Conservation (phyloP, 2,329 filamentous ascomycete genomes). For the Trichoderma oligosporum region DNA sequence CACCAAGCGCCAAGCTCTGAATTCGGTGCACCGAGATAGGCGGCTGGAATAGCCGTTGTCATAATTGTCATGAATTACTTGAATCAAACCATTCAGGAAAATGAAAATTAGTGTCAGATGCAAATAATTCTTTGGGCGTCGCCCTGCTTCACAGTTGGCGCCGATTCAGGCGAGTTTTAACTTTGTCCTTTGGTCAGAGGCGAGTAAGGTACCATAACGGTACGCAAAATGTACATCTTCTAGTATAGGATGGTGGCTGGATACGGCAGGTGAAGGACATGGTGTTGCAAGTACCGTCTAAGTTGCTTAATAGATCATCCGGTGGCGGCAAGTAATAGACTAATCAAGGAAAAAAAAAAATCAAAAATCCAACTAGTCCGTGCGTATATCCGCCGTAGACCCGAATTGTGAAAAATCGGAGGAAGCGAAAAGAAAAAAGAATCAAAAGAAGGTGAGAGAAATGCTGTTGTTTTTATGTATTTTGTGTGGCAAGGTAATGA, state of each 20-base stretch:
- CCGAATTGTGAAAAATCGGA: constrained; percentile 22
- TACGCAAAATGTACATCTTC: constrained; percentile 1
- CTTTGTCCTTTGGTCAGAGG: too few species aligned
- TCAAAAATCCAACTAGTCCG: constrained; percentile 5
- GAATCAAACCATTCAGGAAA: not conserved
- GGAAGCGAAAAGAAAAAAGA: constrained; percentile 14
- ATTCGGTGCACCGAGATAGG: not conserved
- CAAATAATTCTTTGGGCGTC: not conserved
- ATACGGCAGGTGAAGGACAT: constrained; percentile 16
- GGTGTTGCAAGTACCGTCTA: constrained; percentile 5
- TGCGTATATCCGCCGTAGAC: constrained; percentile 24
- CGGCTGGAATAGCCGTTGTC: too few species aligned
- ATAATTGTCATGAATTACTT: too few species aligned
- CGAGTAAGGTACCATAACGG: not conserved
- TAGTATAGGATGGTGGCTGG: not conserved
- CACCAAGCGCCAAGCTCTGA: not conserved
- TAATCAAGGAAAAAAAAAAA: constrained; percentile 8
- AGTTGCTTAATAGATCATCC: constrained; percentile 7
- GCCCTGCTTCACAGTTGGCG: constrained; percentile 8
- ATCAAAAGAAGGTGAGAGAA: not conserved
- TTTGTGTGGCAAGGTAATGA: constrained; percentile 6
- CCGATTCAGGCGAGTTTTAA: too few species aligned
- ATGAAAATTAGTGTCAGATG: not conserved
- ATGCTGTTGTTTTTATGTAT: not conserved
- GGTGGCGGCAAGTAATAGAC: constrained; percentile 6